Evolutionary conservation across 371 early-diverging fungal species (phyloP).

Genomic region (Lichtheimia ramosa): DNA sequence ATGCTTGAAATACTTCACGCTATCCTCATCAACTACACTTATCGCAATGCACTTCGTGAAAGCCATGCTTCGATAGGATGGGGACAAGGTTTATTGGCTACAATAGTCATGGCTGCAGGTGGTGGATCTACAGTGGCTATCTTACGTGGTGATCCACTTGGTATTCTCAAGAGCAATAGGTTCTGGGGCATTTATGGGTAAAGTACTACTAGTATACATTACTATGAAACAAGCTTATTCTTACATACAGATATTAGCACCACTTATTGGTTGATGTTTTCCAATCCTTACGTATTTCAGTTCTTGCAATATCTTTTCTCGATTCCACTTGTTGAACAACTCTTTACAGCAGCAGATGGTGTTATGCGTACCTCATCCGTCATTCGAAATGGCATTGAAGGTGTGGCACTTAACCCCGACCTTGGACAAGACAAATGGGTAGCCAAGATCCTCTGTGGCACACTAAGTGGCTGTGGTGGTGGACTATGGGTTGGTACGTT

Average conservation of each 20-base stretch:
- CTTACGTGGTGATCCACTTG: slow-evolving; percentile 42
- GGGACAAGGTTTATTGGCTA: slow-evolving; percentile 57
- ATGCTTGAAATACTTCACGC: slow-evolving; percentile 56
- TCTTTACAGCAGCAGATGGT: slow-evolving; percentile 52
- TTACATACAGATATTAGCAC: slow-evolving; percentile 14
- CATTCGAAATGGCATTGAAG: slow-evolving; percentile 51
- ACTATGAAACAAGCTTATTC: not conserved
- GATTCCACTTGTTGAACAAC: slow-evolving; percentile 40
- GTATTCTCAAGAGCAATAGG: slow-evolving; percentile 39
- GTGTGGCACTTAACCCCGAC: slow-evolving; percentile 41
- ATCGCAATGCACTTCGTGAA: slow-evolving; percentile 51
- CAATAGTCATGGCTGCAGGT: slow-evolving; percentile 56
- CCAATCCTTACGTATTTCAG: slow-evolving; percentile 32
- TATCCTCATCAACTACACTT: slow-evolving; percentile 53
- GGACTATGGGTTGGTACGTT: slow-evolving; percentile 53
- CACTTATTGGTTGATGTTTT: slow-evolving; percentile 42
- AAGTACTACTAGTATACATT: too few relatives aligned
- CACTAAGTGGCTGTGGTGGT: slow-evolving; percentile 57
- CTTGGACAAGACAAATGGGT: slow-evolving; percentile 44
- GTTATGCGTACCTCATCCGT: slow-evolving; percentile 47
- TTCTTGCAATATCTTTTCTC: slow-evolving; percentile 31
- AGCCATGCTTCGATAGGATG: slow-evolving; percentile 44
- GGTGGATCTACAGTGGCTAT: slow-evolving; percentile 51
- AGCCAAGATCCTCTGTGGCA: slow-evolving; percentile 55
- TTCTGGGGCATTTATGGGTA: slow-evolving; percentile 50